Conservation (phyloP, 1,139 yeast species). For the Blastobotrys elegans region DNA sequence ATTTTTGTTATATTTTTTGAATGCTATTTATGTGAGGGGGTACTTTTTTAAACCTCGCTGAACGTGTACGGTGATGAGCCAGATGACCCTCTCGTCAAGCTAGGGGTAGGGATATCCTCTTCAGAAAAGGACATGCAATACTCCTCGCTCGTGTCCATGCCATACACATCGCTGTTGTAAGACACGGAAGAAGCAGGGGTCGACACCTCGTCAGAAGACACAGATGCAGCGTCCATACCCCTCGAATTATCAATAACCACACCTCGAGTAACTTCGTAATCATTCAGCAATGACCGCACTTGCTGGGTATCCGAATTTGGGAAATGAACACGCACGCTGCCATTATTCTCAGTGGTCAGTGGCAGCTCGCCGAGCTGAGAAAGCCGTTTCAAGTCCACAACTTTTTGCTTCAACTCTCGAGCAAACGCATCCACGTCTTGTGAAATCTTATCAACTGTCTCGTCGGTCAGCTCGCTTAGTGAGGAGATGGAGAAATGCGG, state of each 20-base stretch:
- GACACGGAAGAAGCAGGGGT: conserved; percentile 3
- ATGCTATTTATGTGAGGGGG: no score
- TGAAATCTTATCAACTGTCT: conserved; percentile 19
- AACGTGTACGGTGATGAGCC: conserved; percentile 1
- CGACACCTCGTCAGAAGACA: background rate
- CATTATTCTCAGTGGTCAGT: conserved; percentile 30
- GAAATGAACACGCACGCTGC: conserved; percentile 33
- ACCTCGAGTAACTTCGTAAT: conserved; percentile 33
- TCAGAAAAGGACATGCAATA: conserved; percentile 2
- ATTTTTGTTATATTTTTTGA: no score
- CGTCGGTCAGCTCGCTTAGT: conserved; percentile 29
- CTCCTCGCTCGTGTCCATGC: conserved; percentile 9
- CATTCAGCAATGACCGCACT: conserved; percentile 30
- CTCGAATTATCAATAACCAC: conserved; percentile 20
- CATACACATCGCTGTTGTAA: conserved; percentile 14
- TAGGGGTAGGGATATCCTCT: conserved; percentile 14
- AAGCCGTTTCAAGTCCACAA: conserved; percentile 29
- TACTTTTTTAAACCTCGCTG: background rate
- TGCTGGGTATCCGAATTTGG: conserved; percentile 35
- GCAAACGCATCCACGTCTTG: conserved; percentile 28
- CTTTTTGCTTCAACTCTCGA: conserved; percentile 24
- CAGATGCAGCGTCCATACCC: background rate
- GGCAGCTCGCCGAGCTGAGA: conserved; percentile 36
- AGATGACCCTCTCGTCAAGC: conserved; percentile 12
- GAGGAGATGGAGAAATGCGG: conserved; percentile 30